These are phyloP conservation scores for Dothideomycetidae sp. DNA, from an alignment of 2,329 filamentous ascomycete species.

Conservation along the genomic window DNA sequence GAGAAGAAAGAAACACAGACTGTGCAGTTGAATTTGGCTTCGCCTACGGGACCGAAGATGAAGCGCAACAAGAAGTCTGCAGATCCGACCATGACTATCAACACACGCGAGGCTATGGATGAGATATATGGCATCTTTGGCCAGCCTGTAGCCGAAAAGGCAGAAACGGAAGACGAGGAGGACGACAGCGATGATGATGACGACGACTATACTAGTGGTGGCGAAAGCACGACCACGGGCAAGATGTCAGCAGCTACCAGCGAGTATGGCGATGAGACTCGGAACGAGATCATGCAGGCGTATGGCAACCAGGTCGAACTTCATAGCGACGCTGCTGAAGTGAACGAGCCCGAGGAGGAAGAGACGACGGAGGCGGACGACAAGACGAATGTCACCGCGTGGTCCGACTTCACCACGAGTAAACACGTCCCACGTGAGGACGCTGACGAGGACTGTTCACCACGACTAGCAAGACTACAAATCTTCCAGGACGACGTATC, in stretches of 20 bases:
- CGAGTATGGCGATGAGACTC: constrained; percentile 50
- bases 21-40: constrained; percentile 86
- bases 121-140: constrained; percentile 98
- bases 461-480: constrained; percentile 23
- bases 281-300: constrained; percentile 35
- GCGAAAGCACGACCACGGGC: constrained; percentile 63
- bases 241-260: constrained; percentile 49
- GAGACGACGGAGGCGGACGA: constrained; percentile 24
- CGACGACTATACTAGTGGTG: constrained; percentile 71
- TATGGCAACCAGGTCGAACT: constrained; percentile 18
- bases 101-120: constrained; percentile 87
- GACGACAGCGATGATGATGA: constrained; percentile 52
- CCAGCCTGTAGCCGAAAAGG: constrained; percentile 49
- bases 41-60: constrained; percentile 71
- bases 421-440: constrained; percentile 48
- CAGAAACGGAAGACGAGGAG: constrained; percentile 51
- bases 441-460: constrained; percentile 23
- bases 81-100: constrained; percentile 96
- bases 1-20: constrained; percentile 71
- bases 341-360: constrained; percentile 13
- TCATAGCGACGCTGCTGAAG: constrained; percentile 33
- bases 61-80: constrained; percentile 58
- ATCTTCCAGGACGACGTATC: constrained; percentile 23
- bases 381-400: constrained; percentile 50
- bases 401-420: constrained; percentile 72